Evolutionary conservation across 495 filamentous ascomycete genomes (phyloP), one percentile per base, ranked within the genome.

Genomic region (Clohesyomyces aquaticus): DNA sequence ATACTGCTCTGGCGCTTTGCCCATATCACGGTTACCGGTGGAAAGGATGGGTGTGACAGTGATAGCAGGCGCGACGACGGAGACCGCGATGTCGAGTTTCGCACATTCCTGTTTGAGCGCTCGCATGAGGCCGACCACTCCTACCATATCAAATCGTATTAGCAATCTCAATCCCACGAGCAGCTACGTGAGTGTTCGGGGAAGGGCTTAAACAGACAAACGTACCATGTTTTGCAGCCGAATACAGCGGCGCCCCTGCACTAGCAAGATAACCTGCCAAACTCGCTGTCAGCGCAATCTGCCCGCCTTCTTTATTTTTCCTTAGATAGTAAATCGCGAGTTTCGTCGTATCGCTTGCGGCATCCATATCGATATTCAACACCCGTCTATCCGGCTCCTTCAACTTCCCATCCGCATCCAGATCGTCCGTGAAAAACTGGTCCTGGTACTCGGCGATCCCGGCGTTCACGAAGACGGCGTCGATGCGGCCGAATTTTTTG

Each of bases 51-150:
- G 65, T 10, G 73, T 75, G 10, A 72, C 61, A 11, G 73, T 75
- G 42, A 75, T 74, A 2, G 67, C 73, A 0, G 72, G 73, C n/a
- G 73, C 73, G 14, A 75, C 69, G 16, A 75, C 68, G 3, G 63
- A 59, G 47, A 75, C 59, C 23, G 70, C 56, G 27, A 75, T 72
- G 55, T 66, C 57, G 22, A 70, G 51, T 55, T 66, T 69, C 11
- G 70, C 68, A 25, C 61, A 69, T 26, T 74, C 72, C 22, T 67
- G 63, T 43, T 75, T 73, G 1, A 75, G 59, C 1, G 73, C 72
- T n/a, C 73, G 72, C 66, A 75, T 63, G 25, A 74, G 68, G 43
- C 73, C 73, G 12, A 75, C 72, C 16, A 75, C 61, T 28, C 71
- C 65, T 63, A 28, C 32, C 23, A 14, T 9, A 25, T 49, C 14